A percentile compares a stretch with the other conserved stretches of the same genome.
These are phyloP conservation scores for Aspergillus aculeatinus DNA, from an alignment of 2,329 filamentous ascomycete species.

Conservation along the genomic window DNA sequence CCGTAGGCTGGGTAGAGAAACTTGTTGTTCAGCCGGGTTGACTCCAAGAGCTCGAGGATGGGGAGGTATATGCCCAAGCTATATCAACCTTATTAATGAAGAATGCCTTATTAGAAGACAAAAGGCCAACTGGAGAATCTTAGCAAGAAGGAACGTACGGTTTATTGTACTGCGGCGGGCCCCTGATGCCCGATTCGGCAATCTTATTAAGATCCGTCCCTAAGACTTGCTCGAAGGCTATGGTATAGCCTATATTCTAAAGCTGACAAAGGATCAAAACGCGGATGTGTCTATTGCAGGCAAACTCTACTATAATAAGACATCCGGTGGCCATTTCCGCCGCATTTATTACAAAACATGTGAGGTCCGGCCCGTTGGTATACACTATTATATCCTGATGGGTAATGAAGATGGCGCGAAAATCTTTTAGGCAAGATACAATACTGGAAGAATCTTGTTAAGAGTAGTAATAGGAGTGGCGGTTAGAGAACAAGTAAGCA, in stretches of 20 bases:
- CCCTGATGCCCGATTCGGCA: not conserved
- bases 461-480: not conserved
- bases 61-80: too few species aligned
- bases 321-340: not conserved
- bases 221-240: not conserved
- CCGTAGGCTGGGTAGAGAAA: conserved; percentile 5
- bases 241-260: not conserved
- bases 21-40: not conserved
- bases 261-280: not conserved
- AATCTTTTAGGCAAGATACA: not conserved
- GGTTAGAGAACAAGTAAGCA: too few species aligned
- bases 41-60: too few species aligned
- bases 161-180: not conserved
- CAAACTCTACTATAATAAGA: not conserved
- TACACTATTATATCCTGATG: not conserved
- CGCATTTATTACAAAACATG: not conserved
- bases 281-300: not conserved
- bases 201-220: not conserved
- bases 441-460: not conserved
- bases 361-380: not conserved
- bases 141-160: not conserved
- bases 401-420: not conserved
- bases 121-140: too few species aligned
- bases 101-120: too few species aligned
- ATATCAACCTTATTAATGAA: too few species aligned